These are phyloP conservation scores for Geotrichum cucujoidarum DNA, from an alignment of 1,139 yeast species.

Conservation along the genomic window DNA sequence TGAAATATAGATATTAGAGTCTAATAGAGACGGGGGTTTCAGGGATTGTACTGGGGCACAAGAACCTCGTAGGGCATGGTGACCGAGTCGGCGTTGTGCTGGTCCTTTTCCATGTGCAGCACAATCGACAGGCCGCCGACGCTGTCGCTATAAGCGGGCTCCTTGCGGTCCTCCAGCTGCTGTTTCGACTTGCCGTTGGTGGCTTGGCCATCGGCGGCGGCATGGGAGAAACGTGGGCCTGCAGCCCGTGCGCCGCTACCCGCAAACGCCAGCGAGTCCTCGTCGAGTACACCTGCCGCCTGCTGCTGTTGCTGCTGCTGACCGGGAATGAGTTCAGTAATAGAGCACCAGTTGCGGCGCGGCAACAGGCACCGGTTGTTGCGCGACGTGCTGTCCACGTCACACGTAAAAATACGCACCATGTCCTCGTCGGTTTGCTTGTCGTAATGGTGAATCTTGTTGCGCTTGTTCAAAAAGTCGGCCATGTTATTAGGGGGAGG, in stretches of 20 bases:
- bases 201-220: slow-evolving; percentile 29
- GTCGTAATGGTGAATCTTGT: slow-evolving; percentile 63
- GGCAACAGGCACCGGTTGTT: slow-evolving; percentile 61
- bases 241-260: slow-evolving; percentile 22
- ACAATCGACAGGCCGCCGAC: slow-evolving; percentile 61
- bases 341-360: slow-evolving; percentile 65
- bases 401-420: slow-evolving; percentile 60
- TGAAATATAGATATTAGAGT: too few relatives aligned
- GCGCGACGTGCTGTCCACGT: slow-evolving; percentile 56
- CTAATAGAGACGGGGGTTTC: not conserved
- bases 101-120: slow-evolving; percentile 66
- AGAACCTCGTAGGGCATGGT: slow-evolving; percentile 64
- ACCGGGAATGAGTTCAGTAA: slow-evolving; percentile 21
- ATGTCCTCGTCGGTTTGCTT: slow-evolving; percentile 69
- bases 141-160: slow-evolving; percentile 36
- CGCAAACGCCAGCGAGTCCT: not conserved
- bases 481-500: slow-evolving; percentile 94
- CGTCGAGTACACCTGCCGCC: slow-evolving; percentile 3
- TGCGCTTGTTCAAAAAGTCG: slow-evolving; percentile 55
- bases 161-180: slow-evolving; percentile 40
- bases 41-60: slow-evolving; percentile 49
- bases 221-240: slow-evolving; percentile 27
- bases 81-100: slow-evolving; percentile 45
- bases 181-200: slow-evolving; percentile 24
- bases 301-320: not conserved